phyloP scores from a whole-genome alignment of 2,329 filamentous ascomycete species.

The Phoma sp. region DNA sequence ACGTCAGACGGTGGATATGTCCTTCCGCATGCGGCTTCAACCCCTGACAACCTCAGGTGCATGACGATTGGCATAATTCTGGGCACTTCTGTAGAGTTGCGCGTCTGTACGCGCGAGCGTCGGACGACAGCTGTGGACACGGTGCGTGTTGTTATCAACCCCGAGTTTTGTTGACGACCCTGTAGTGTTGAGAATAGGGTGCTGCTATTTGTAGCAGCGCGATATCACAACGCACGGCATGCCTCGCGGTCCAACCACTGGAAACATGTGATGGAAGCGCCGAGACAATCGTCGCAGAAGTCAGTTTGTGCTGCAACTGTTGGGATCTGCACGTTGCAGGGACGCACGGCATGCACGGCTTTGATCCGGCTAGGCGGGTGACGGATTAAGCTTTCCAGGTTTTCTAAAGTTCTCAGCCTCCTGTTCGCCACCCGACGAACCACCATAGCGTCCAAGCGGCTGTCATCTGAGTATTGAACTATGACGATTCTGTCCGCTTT shows the following conservation, averaged over 20 bases:
- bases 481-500: constrained; percentile 9
- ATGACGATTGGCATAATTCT: constrained; percentile 9
- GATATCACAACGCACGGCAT: constrained; percentile 8
- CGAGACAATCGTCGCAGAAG: constrained; percentile 23
- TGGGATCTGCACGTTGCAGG: constrained; percentile 27
- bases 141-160: not conserved
- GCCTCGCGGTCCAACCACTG: constrained; percentile 8
- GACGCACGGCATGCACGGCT: constrained; percentile 13
- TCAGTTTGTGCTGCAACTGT: constrained; percentile 28
- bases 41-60: constrained; percentile 3
- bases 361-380: constrained; percentile 10
- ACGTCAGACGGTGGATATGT: constrained; percentile 1
- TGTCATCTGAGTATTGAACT: constrained; percentile 18
- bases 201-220: constrained; percentile 13
- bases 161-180: not conserved
- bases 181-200: constrained; percentile 4
- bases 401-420: constrained; percentile 36
- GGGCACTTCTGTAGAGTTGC: not conserved
- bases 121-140: constrained; percentile 1
- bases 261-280: constrained; percentile 27
- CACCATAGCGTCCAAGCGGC: constrained; percentile 16
- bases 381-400: constrained; percentile 33
- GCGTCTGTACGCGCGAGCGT: not conserved
- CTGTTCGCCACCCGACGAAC: constrained; percentile 30
- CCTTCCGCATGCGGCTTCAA: constrained; percentile 12